Conservation (phyloP, 2,329 filamentous ascomycete species). For the Aspergillus sp. region DNA sequence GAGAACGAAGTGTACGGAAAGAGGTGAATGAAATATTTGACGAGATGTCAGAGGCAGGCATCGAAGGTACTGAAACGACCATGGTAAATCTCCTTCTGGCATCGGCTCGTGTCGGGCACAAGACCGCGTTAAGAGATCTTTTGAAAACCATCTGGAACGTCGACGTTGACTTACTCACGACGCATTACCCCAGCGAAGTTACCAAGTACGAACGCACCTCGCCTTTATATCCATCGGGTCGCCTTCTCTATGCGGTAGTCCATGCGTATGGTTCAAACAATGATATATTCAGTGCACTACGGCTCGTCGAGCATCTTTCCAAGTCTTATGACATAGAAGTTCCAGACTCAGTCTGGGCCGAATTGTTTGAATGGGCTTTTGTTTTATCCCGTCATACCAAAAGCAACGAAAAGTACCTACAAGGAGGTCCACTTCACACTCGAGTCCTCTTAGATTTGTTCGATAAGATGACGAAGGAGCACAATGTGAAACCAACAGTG, state of each 20-base stretch:
- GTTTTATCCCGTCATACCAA: conserved; percentile 46
- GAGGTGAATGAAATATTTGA: conserved; percentile 45
- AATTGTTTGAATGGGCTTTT: conserved; percentile 67
- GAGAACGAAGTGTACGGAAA: conserved; percentile 31
- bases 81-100: conserved; percentile 56
- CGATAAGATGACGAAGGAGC: conserved; percentile 58
- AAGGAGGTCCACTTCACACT: conserved; percentile 36
- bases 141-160: conserved; percentile 57
- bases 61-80: conserved; percentile 52
- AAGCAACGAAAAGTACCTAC: too few relatives aligned
- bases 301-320: conserved; percentile 64
- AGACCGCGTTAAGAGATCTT: conserved; percentile 47
- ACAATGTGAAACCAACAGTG: conserved; percentile 58
- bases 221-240: conserved; percentile 57
- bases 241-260: conserved; percentile 65
- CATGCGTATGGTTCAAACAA: conserved; percentile 68
- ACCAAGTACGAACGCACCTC: conserved; percentile 49
- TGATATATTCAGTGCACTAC: conserved; percentile 58
- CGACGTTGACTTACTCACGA: conserved; percentile 45
- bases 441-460: conserved; percentile 56
- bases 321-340: conserved; percentile 60
- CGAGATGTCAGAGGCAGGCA: conserved; percentile 47
- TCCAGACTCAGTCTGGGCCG: conserved; percentile 60
- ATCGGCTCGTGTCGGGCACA: conserved; percentile 53
- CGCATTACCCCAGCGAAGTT: conserved; percentile 21